Conservation (phyloP, 495 filamentous ascomycete genomes). For the Melanomma pulvis-pyrius region DNA sequence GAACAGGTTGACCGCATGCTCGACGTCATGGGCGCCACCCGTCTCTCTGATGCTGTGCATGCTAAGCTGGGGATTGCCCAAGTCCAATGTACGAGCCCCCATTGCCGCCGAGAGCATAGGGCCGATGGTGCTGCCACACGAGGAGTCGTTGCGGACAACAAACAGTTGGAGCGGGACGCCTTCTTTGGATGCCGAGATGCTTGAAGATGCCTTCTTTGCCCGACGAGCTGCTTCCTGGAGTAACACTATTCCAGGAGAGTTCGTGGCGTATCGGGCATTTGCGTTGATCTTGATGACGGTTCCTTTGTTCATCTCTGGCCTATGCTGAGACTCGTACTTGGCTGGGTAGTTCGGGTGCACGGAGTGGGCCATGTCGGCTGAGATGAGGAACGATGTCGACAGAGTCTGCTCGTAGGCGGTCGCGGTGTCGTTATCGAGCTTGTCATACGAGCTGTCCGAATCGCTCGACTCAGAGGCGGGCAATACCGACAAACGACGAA, state of each 20-base stretch:
- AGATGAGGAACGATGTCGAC: constrained; percentile 88
- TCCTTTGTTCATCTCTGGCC: constrained; percentile 94
- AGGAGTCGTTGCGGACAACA: constrained; percentile 92
- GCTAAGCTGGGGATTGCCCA: constrained; percentile 92
- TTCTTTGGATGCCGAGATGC: constrained; percentile 38
- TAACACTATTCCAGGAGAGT: constrained; percentile 91
- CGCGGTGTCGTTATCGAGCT: constrained; percentile 53
- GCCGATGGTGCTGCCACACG: constrained; percentile 94
- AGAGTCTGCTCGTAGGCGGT: constrained; percentile 95
- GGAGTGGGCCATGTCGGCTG: constrained; percentile 95
- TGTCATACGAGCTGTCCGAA: constrained; percentile 57
- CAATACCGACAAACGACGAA: constrained; percentile 83
- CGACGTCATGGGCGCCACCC: constrained; percentile 83
- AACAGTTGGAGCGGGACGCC: constrained; percentile 90
- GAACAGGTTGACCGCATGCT: constrained; percentile 83
- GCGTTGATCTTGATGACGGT: constrained; percentile 98
- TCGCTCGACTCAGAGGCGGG: constrained; percentile 52
- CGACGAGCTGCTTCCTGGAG: constrained; percentile 82
- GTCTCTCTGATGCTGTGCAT: constrained; percentile 99
- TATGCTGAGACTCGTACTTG: constrained; percentile 90
- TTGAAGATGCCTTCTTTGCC: constrained; percentile 50
- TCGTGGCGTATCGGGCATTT: constrained; percentile 93
- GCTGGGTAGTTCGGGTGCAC: constrained; percentile 90
- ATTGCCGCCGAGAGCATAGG: constrained; percentile 88
- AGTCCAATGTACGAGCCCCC: constrained; percentile 83